phyloP scores from a whole-genome alignment of 163 green algal genomes.

The Scenedesmus sp. region DNA sequence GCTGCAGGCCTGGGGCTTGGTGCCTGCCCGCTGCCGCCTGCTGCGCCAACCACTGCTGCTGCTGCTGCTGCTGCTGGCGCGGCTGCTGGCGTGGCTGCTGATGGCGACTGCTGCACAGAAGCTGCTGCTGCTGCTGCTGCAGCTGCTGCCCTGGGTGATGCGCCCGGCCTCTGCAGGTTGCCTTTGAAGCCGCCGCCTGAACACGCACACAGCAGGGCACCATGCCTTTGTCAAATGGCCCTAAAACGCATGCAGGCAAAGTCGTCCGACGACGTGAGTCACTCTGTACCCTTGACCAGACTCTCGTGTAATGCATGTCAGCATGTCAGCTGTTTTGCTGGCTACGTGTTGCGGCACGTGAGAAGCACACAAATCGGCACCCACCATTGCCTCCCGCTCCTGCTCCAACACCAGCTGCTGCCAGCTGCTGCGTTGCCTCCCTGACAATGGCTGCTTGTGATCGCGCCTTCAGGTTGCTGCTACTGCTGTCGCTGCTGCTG shows the following conservation, averaged over 20 bases:
- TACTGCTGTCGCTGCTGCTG: not conserved
- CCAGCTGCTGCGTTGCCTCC: conserved; percentile 22
- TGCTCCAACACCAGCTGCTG: not conserved
- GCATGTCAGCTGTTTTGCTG: too few relatives aligned
- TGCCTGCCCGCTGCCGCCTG: not conserved
- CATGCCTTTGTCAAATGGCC: not conserved
- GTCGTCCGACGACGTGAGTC: too few relatives aligned
- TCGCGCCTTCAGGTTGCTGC: not conserved
- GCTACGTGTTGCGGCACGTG: too few relatives aligned
- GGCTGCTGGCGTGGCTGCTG: not conserved
- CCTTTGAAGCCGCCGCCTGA: conserved; percentile 35
- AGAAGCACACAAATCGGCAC: too few relatives aligned
- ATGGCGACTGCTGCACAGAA: not conserved
- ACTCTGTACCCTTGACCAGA: too few relatives aligned
- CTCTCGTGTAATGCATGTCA: too few relatives aligned
- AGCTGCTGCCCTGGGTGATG: not conserved
- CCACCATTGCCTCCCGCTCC: not conserved
- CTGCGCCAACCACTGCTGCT: not conserved
- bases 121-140: not conserved
- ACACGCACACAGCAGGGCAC: not conserved
- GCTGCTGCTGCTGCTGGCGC: not conserved
- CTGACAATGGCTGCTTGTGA: not conserved
- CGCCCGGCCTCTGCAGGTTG: not conserved
- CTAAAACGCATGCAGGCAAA: not conserved
- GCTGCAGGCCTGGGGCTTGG: not conserved